Evolutionary conservation across 2,329 filamentous ascomycete species (phyloP), one percentile per base, ranked within the genome.

Genomic region (Ophiostoma himal-ulmi): DNA sequence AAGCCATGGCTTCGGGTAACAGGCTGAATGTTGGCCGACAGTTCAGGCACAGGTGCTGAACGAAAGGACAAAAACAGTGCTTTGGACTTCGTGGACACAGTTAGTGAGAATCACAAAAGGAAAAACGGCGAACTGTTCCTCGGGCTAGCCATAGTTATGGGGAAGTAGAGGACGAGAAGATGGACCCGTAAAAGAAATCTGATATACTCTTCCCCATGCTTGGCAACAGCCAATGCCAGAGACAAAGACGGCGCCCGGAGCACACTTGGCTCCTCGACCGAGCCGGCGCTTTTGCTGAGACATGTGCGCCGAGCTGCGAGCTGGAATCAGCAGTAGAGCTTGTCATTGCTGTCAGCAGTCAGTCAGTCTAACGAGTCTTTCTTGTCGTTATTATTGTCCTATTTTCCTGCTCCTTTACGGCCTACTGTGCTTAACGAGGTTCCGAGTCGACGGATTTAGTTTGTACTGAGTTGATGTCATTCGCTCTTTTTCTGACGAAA

Each of bases 251-350:
- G 57, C 57, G 13, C 17, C 52, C 57, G 57, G 57, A 62, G 57
- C 57, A 34, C 11, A 62, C 57, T 62, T 62, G 26, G 14, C 34
- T 30, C 57, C 57, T 34, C 57, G 57, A 62, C 57, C 57, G 57
- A 62, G 57, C 26, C 26, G 54, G 54, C 7, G 13, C 22, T 14
- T 60, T 8, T 36, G 22, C 52, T 57, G 52, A 62, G 26, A 34
- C 22, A 14, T 62, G 26, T 62, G 57, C 57, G 57, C 26, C 57
- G 57, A 62, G 57, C 57, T 62, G 13, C 14, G 57, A 57, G 52
- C 52, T 14, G 8, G 52, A 26, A 22, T 22, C n/a, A 57, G 5
- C n/a, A 13, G 8, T 22, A 26, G n/a, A 2, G 26, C n/a, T 8
- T 13, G 10, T 57, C n/a, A 57, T 26, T 57, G 44, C 17, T 14